Evolutionary conservation across 164 flowering plant genomes (phyloP), one percentile per base, ranked within the genome.

Genomic region (Liriodendron chinense): DNA sequence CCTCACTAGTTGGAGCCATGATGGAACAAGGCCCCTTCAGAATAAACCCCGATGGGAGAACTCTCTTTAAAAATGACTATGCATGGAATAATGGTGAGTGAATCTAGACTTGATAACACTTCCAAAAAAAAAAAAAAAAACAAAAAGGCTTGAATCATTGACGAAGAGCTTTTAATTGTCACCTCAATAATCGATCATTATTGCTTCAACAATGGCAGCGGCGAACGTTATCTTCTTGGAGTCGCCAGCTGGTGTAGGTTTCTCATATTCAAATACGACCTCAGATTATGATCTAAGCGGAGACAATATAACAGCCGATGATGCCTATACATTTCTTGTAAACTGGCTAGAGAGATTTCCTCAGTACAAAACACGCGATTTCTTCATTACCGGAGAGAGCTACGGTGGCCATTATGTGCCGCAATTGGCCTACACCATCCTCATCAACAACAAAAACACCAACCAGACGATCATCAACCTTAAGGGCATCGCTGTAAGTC

Each of bases 301-400:
- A 68, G 71, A 18, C 61, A 48, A 7, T 12, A 9, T 1, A 26
- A 56, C 61, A 23, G 91, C 91, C 67, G 84, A 88, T 78, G 92
- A 91, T 79, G 70, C 92, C n/a, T 87, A 89, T 78, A 81, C 26
- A 53, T 91, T 91, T 80, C 26, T 91, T 76, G 85, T 84, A 49
- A 87, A 86, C 50, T 91, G 95, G 95, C 75, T 89, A 69, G 53
- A 78, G 73, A 85, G 83, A 62, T 91, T 85, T 77, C 91, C 95
- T 2, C 69, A 66, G 26, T 91, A 53, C 79, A 82, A 82, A 69
- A n/a, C 71, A 24, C 80, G 68, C 26, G 90, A 88, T 70, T 87
- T 91, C 78, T 91, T 68, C 82, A 75, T 91, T n/a, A 70, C 95
- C 16, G 93, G 95, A 69, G 93, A 91, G 82, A 85, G 86, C 80